Conservation (phyloP, 2,329 filamentous ascomycete genomes). For the Alternaria rosae region DNA sequence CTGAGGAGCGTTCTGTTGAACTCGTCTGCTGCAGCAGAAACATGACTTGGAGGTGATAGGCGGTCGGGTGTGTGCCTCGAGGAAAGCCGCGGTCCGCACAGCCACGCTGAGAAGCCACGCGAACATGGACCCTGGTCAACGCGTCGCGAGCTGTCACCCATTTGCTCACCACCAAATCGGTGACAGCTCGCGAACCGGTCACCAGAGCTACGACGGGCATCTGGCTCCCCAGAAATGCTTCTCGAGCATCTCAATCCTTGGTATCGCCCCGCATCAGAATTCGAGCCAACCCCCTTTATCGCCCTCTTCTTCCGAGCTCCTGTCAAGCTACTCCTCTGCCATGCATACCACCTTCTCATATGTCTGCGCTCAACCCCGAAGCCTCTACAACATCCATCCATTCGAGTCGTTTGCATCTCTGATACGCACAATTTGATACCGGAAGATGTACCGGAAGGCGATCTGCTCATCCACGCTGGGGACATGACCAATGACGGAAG, state of each 20-base stretch:
- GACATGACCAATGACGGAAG: slow-evolving; percentile 81
- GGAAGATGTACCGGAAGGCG: slow-evolving; percentile 72
- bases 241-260: slow-evolving; percentile 38
- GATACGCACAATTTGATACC: slow-evolving; percentile 79
- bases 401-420: slow-evolving; percentile 86
- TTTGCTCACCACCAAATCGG: slow-evolving; percentile 9
- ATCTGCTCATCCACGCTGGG: slow-evolving; percentile 88
- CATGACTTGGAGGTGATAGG: not conserved
- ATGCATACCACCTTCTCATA: slow-evolving; percentile 70
- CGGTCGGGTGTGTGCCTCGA: slow-evolving; percentile 8
- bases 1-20: not conserved
- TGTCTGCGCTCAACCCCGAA: slow-evolving; percentile 71
- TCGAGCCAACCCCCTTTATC: slow-evolving; percentile 59
- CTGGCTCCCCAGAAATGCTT: slow-evolving; percentile 31
- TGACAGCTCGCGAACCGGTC: not conserved
- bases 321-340: slow-evolving; percentile 67
- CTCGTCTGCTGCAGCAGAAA: slow-evolving; percentile 1
- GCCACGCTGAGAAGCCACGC: slow-evolving; percentile 16
- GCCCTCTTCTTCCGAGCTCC: slow-evolving; percentile 73
- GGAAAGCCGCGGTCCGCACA: slow-evolving; percentile 11
- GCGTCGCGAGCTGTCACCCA: slow-evolving; percentile 9
- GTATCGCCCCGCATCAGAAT: slow-evolving; percentile 42
- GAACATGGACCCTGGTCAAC: slow-evolving; percentile 5
- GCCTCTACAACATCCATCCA: slow-evolving; percentile 63
- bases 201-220: not conserved